A percentile compares a stretch with the other conserved stretches of the same genome.
Conservation (phyloP, 805 yeast genomes). For the Candida xiaguanensis region DNA sequence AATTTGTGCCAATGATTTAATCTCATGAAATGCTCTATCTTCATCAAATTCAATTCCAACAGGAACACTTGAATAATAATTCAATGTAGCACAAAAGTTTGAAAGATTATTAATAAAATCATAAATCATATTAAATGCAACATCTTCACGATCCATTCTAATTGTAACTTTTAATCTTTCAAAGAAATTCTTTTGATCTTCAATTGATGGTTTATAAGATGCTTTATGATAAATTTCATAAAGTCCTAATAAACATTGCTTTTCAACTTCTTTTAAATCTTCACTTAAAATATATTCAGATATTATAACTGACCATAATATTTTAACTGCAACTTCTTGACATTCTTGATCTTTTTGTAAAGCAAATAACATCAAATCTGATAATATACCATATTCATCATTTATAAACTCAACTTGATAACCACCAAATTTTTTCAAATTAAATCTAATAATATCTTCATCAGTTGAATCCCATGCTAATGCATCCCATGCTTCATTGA, state of each 20-base stretch:
- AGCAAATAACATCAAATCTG: conserved; percentile 62
- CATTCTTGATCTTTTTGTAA: conserved; percentile 63
- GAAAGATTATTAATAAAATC: conserved; percentile 50
- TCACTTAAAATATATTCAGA: conserved; percentile 61
- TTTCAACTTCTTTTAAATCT: conserved; percentile 55
- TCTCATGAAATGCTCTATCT: conserved; percentile 74
- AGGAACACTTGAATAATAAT: conserved; percentile 72
- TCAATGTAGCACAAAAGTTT: conserved; percentile 60
- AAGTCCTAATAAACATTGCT: conserved; percentile 58
- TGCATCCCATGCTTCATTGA: conserved; percentile 68
- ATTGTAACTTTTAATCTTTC: conserved; percentile 42
- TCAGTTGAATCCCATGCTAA: conserved; percentile 62
- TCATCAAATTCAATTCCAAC: conserved; percentile 80
- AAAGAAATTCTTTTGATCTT: conserved; percentile 54
- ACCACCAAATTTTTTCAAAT: conserved; percentile 61
- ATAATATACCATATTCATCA: conserved; percentile 55
- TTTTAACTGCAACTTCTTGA: conserved; percentile 57
- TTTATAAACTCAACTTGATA: conserved; percentile 63
- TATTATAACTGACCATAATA: conserved; percentile 70
- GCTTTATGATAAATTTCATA: conserved; percentile 60
- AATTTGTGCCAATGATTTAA: conserved; percentile 72
- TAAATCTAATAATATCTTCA: conserved; percentile 55
- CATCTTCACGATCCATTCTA: conserved; percentile 60
- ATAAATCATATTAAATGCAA: conserved; percentile 48
- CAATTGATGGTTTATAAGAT: conserved; percentile 51